A percentile compares a stretch with the other conserved stretches of the same genome.
Evolutionary conservation across 352 stramenopile species (phyloP).

Genomic region (Phytophthora uliginosa): DNA sequence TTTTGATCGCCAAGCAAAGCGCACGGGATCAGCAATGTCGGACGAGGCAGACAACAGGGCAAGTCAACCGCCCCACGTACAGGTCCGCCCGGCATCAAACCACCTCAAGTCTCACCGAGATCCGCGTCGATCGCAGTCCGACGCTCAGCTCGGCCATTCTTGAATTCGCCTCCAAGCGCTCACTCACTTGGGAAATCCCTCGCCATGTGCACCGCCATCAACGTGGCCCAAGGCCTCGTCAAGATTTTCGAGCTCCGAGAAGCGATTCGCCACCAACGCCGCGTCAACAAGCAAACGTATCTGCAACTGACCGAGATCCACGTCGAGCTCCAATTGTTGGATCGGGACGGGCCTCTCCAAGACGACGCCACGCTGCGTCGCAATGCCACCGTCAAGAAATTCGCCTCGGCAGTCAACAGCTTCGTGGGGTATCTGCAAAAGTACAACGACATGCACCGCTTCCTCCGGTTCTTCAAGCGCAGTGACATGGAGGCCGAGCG

Average conservation of each 20-base stretch:
- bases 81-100: conserved; percentile 1
- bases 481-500: conserved; percentile 40
- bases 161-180: conserved; percentile 17
- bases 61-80: conserved; percentile 14
- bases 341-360: conserved; percentile 22
- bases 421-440: conserved; percentile 29
- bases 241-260: conserved; percentile 36
- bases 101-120: conserved; percentile 19
- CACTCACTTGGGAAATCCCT: neutral
- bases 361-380: conserved; percentile 24
- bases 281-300: conserved; percentile 32
- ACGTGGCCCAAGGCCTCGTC: conserved; percentile 20
- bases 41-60: conserved; percentile 15
- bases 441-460: conserved; percentile 31
- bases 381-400: conserved; percentile 29
- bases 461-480: conserved; percentile 31
- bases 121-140: neutral
- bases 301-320: conserved; percentile 33
- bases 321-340: conserved; percentile 31
- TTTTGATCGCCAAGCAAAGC: conserved; percentile 21
- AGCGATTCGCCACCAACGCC: conserved; percentile 34
- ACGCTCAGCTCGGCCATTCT: conserved; percentile 10
- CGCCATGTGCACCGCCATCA: conserved; percentile 17
- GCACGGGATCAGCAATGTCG: conserved; percentile 10
- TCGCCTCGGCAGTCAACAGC: conserved; percentile 15